Evolutionary conservation across 176 grass and related monocot genomes (phyloP), one percentile per base, ranked within the genome.

Genomic region (Alloteropsis semialata): DNA sequence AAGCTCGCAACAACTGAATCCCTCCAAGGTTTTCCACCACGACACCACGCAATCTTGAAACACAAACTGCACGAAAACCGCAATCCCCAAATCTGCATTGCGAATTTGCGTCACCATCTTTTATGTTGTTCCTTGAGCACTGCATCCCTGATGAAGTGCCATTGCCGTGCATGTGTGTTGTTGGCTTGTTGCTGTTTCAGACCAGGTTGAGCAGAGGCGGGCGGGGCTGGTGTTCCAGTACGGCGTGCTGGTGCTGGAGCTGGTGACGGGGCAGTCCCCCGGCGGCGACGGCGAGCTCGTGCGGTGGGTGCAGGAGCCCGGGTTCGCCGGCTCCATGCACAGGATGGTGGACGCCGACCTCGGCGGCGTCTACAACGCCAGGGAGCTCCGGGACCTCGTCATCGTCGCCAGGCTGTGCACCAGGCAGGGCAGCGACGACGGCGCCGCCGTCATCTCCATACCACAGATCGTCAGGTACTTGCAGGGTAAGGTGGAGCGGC

Each of bases 311-410:
- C 93, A 99, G 81, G 91, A 93, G 85, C 88, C 93, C 25, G 81
- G 89, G 28, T 87, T 92, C 82, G 88, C 73, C 7, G 82, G 72
- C 16, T 92, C 93, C 18, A 88, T 94, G 82, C 77, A 94, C 85
- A 59, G 85, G 73, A 99, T 99, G 93, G 93, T 99, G 69, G 97
- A 99, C 81, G 86, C 91, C n/a, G 97, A 96, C 82, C 94, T 96
- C 55, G 93, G 93, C 18, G 84, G 89, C 50, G 86, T 59, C 71
- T 96, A 96, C 75, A 89, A 96, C 68, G 91, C 87, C 50, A 84
- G 82, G 29, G 93, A 99, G 81, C 91, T 99, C 66, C 72, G 92
- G 76, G 86, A 89, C 77, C 89, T 99, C 79, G 76, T 99, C 15
- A 65, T 87, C 74, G 80, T 96, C 38, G 93, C 91, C 18, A 96